These are phyloP conservation scores for Cymodocea nodosa DNA, from an alignment of 116 monocot species.

Conservation along the genomic window DNA sequence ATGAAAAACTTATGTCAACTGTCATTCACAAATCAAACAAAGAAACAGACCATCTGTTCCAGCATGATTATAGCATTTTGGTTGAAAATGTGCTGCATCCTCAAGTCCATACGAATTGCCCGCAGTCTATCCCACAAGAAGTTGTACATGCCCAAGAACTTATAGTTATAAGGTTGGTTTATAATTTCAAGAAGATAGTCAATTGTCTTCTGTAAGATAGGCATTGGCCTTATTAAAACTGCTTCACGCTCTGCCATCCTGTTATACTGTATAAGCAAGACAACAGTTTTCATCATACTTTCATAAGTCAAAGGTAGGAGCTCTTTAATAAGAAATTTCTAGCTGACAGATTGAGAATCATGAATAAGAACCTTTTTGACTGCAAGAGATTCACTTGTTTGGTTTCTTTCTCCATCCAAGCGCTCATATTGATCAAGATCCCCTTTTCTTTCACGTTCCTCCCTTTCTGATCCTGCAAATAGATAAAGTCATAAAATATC, in stretches of 20 bases:
- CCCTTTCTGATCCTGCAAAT: slow-evolving; percentile 67
- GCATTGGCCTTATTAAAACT: slow-evolving; percentile 82
- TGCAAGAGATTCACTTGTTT: slow-evolving; percentile 73
- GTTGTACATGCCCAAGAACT: slow-evolving; percentile 76
- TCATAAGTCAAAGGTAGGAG: not conserved
- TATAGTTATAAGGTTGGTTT: slow-evolving; percentile 63
- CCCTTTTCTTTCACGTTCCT: slow-evolving; percentile 96
- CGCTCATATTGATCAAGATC: slow-evolving; percentile 93
- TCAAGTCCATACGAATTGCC: slow-evolving; percentile 91
- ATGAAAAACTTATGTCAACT: not conserved
- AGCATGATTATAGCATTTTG: slow-evolving; percentile 77
- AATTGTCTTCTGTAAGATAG: slow-evolving; percentile 75
- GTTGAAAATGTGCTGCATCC: slow-evolving; percentile 98
- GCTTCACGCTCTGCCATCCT: slow-evolving; percentile 87
- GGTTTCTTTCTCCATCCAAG: slow-evolving; percentile 93
- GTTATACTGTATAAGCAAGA: slow-evolving; percentile 84
- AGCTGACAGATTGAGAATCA: slow-evolving; percentile 2
- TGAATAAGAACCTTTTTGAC: slow-evolving; percentile 70
- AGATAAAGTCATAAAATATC: not conserved
- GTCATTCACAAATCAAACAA: not conserved
- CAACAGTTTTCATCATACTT: slow-evolving; percentile 36
- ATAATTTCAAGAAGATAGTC: slow-evolving; percentile 82
- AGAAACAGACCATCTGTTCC: slow-evolving; percentile 74
- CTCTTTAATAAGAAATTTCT: slow-evolving; percentile 2
- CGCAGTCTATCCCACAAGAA: slow-evolving; percentile 99